These are phyloP conservation scores for Hortaea werneckii DNA, from an alignment of 2,329 filamentous ascomycete species.

Conservation along the genomic window DNA sequence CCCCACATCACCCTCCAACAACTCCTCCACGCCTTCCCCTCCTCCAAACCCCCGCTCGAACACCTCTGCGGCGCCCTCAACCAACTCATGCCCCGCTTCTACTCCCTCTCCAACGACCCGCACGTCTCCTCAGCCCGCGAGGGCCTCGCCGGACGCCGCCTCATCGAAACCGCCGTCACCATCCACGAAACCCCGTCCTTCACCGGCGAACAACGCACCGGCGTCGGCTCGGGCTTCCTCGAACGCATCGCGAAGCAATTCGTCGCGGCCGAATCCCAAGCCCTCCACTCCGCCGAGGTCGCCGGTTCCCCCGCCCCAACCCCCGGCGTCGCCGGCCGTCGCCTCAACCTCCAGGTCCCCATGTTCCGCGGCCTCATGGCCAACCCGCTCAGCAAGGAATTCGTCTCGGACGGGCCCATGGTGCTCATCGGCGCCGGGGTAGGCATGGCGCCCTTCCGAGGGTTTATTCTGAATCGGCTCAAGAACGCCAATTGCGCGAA, in stretches of 20 bases:
- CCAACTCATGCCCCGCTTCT: slow-evolving; percentile 94
- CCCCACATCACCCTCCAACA: slow-evolving; percentile 76
- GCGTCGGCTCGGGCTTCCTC: slow-evolving; percentile 86
- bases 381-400: slow-evolving; percentile 86
- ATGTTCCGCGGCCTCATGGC: slow-evolving; percentile 99
- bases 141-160: slow-evolving; percentile 60
- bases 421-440: slow-evolving; percentile 93
- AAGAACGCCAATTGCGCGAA: slow-evolving; percentile 94
- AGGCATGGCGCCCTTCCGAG: slow-evolving; percentile 92
- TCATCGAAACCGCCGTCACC: slow-evolving; percentile 94
- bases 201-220: slow-evolving; percentile 56
- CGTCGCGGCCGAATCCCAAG: slow-evolving; percentile 55
- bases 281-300: slow-evolving; percentile 32
- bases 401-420: slow-evolving; percentile 92
- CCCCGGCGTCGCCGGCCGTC: slow-evolving; percentile 20
- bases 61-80: slow-evolving; percentile 69
- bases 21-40: slow-evolving; percentile 84
- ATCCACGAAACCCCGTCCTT: slow-evolving; percentile 81
- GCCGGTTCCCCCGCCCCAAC: slow-evolving; percentile 33
- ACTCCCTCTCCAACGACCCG: slow-evolving; percentile 93
- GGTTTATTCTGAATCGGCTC: slow-evolving; percentile 87
- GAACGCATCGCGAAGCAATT: slow-evolving; percentile 71
- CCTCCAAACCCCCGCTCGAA: slow-evolving; percentile 76
- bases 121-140: slow-evolving; percentile 63
- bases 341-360: slow-evolving; percentile 63